phyloP scores from a whole-genome alignment of 225 moss, liverwort and hornwort species.

The Neckera pumila region DNA sequence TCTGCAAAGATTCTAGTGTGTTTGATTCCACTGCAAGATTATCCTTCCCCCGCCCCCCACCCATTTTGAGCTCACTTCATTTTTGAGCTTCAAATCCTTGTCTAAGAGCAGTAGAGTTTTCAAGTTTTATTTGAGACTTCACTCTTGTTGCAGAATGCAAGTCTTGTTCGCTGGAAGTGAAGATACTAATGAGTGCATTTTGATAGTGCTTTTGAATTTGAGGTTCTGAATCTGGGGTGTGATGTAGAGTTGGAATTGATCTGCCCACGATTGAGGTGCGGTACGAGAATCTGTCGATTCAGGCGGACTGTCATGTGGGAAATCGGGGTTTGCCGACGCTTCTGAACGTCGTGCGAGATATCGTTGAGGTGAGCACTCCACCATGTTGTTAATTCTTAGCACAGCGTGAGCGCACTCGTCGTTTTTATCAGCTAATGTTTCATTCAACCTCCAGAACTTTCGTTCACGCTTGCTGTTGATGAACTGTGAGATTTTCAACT shows the following conservation, averaged over 20 bases:
- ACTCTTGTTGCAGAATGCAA: neutral
- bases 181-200: neutral
- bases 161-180: neutral
- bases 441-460: neutral
- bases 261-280: conserved; percentile 37
- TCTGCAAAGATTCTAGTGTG: neutral
- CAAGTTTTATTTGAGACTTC: neutral
- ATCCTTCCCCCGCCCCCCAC: neutral
- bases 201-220: neutral
- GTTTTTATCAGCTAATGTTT: neutral
- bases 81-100: neutral
- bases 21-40: neutral
- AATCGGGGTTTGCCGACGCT: conserved; percentile 32
- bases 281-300: conserved; percentile 20
- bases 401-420: neutral
- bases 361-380: conserved; percentile 17
- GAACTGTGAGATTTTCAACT: neutral
- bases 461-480: neutral
- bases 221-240: neutral
- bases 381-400: neutral
- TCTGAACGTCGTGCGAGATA: conserved; percentile 10
- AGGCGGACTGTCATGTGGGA: conserved; percentile 30
- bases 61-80: neutral
- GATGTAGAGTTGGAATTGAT: conserved; percentile 35
- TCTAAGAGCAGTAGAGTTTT: neutral